phyloP scores from a whole-genome alignment of 768 basidiomycete genomes.

The Tephrocybe sp. region DNA sequence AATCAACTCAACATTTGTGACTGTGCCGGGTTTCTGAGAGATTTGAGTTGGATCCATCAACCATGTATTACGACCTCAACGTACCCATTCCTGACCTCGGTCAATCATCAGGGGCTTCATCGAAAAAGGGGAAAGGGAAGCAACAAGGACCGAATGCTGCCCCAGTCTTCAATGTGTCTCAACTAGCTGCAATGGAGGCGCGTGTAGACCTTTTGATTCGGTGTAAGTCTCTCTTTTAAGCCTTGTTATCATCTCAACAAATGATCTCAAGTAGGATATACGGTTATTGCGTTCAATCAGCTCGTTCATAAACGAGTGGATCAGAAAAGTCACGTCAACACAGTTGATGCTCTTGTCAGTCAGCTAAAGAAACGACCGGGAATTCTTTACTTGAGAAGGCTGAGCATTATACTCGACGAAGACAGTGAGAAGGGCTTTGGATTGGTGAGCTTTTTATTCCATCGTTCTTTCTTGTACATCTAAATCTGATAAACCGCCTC shows the following conservation, averaged over 20 bases:
- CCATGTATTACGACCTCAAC: slow-evolving; percentile 67
- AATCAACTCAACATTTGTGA: not conserved
- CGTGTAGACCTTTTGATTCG: slow-evolving; percentile 70
- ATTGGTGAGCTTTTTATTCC: slow-evolving; percentile 44
- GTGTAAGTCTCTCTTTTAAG: slow-evolving; percentile 43
- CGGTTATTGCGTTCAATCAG: slow-evolving; percentile 75
- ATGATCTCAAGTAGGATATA: slow-evolving; percentile 73
- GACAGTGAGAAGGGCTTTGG: slow-evolving; percentile 87
- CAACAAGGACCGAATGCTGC: slow-evolving; percentile 26
- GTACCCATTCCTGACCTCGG: slow-evolving; percentile 43
- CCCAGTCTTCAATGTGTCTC: slow-evolving; percentile 47
- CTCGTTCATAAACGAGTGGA: slow-evolving; percentile 71
- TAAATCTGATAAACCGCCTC: not conserved
- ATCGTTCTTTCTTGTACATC: not conserved
- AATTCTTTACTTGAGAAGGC: slow-evolving; percentile 65
- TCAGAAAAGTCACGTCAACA: slow-evolving; percentile 64
- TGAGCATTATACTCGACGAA: slow-evolving; percentile 80
- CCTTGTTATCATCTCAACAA: not conserved
- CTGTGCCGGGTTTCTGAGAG: not conserved
- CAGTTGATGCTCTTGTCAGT: slow-evolving; percentile 55
- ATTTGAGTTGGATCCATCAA: not conserved
- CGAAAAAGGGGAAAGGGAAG: slow-evolving; percentile 63
- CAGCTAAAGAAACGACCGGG: slow-evolving; percentile 58
- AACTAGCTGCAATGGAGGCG: slow-evolving; percentile 56
- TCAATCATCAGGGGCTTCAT: slow-evolving; percentile 26